Base-by-base conservation (phyloP, 2,329 filamentous ascomycete species). In the Thermothelomyces thermophilus region DNA sequence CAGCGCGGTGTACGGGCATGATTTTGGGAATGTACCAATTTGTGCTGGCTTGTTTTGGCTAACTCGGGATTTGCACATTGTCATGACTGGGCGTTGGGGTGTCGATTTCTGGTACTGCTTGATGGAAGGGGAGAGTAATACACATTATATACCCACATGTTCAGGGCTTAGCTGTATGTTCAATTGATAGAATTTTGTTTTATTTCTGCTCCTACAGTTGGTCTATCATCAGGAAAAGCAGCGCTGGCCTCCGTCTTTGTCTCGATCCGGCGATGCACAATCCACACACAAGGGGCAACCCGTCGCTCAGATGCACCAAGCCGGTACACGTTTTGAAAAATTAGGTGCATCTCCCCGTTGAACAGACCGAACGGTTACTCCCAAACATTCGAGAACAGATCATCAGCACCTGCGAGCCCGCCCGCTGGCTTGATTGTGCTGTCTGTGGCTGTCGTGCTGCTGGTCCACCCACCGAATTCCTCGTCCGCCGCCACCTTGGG, bases 301-400 rank as follows among this genome's bases (percentile, higher is more conserved):
- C 24, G n/a, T n/a, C 9, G 24, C 24, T 26, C 24, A 26, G 24
- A 26, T 26, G 24, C 24, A n/a, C n/a, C n/a, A n/a, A n/a, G 24
- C 9, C 24, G 5, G 24, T 26, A 5, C 5, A 26, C 9, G 9
- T 26, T 9, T 26, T 26, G 24, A 26, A 26, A 9, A 5, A 26
- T 26, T 9, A 26, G 24, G 24, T 9, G 24, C 24, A 26, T 26
- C 24, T 26, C 9, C 24, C 24, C 24, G 5, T 26, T 26, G 9
- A 9, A 5, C 24, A 26, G 24, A 26, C 5, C 9, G 24, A n/a
- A 41, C 31, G 24, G 50, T 63, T 68, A 96, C 71, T 90, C 80
- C 91, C 91, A 97, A 43, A 97, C 91, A 68, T 97, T 97, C 28
- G 86, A 90, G 69, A 97, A 97, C 62, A 97, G 67, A 70, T 97